These are phyloP conservation scores for Tarenaya hassleriana DNA, from an alignment of 345 rosid genomes.

Conservation along the genomic window DNA sequence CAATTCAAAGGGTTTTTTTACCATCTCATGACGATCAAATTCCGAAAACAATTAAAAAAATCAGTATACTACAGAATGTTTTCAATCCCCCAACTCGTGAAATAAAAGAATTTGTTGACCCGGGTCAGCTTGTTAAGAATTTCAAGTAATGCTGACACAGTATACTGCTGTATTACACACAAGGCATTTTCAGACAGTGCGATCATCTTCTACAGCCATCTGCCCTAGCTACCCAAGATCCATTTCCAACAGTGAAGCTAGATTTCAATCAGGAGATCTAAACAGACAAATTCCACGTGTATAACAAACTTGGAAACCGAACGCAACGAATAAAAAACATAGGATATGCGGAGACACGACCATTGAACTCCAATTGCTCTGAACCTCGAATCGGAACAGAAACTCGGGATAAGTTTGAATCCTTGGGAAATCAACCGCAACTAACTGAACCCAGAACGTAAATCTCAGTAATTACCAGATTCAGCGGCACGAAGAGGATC, in stretches of 20 bases:
- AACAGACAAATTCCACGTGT: constrained; percentile 16
- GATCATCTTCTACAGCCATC: constrained; percentile 26
- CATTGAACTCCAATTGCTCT: constrained; percentile 15
- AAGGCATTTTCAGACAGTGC: constrained; percentile 1
- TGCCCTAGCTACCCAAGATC: constrained; percentile 24
- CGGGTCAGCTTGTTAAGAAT: too few relatives aligned
- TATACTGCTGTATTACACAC: too few relatives aligned
- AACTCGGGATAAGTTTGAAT: constrained; percentile 8
- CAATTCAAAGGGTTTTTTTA: too few relatives aligned
- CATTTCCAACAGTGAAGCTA: constrained; percentile 24
- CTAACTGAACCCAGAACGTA: constrained; percentile 14
- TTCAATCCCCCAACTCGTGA: too few relatives aligned
- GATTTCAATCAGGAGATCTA: constrained; percentile 20
- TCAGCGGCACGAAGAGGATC: constrained; percentile 22
- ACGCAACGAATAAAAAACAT: constrained; percentile 16
- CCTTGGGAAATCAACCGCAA: constrained; percentile 4
- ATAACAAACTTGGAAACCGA: constrained; percentile 14
- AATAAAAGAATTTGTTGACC: too few relatives aligned
- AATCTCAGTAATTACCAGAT: constrained; percentile 25
- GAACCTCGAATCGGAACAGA: constrained; percentile 1
- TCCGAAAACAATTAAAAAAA: too few relatives aligned
- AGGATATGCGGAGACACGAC: not conserved
- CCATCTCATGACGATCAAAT: too few relatives aligned
- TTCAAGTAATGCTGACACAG: too few relatives aligned
- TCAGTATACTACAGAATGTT: too few relatives aligned